Evolutionary conservation across 2,329 filamentous ascomycete genomes (phyloP).

Genomic region (Beauveria rudraprayagi): DNA sequence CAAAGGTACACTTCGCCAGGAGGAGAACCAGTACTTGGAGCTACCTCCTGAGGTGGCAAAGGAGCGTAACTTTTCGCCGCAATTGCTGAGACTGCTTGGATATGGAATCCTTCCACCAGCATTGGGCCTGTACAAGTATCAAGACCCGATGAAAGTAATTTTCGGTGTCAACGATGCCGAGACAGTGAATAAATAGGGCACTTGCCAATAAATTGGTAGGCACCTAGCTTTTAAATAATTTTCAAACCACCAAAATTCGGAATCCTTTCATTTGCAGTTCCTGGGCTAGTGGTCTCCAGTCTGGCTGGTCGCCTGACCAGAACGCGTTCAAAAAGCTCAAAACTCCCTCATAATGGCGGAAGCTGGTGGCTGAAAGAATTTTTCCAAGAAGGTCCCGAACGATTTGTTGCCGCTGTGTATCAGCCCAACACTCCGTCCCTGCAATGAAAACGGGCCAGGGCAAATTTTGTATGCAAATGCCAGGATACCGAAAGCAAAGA

Average conservation of each 20-base stretch:
- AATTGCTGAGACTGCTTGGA: conserved; percentile 24
- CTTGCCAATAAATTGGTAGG: not conserved
- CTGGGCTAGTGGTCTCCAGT: conserved; percentile 21
- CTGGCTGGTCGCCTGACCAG: conserved; percentile 18
- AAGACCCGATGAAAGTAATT: conserved; percentile 29
- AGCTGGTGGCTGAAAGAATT: conserved; percentile 17
- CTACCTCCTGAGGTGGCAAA: conserved; percentile 22
- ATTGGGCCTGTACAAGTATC: conserved; percentile 27
- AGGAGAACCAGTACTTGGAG: conserved; percentile 27
- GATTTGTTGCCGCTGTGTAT: conserved; percentile 15
- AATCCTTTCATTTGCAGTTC: conserved; percentile 17
- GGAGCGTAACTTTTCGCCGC: conserved; percentile 22
- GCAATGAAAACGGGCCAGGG: conserved; percentile 24
- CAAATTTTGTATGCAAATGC: conserved; percentile 21
- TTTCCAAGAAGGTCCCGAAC: conserved; percentile 14
- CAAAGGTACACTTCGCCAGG: conserved; percentile 25
- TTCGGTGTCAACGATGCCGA: conserved; percentile 30
- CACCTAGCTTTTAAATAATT: not conserved
- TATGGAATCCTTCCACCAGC: conserved; percentile 27
- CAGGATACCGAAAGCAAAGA: conserved; percentile 16
- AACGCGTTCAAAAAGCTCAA: conserved; percentile 19
- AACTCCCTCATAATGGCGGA: conserved; percentile 18
- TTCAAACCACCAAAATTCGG: conserved; percentile 17
- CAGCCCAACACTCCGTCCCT: conserved; percentile 19
- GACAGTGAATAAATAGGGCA: conserved; percentile 18